Evolutionary conservation across 1,284 basidiomycete species (phyloP).

Genomic region (Phenoliferia sp.): DNA sequence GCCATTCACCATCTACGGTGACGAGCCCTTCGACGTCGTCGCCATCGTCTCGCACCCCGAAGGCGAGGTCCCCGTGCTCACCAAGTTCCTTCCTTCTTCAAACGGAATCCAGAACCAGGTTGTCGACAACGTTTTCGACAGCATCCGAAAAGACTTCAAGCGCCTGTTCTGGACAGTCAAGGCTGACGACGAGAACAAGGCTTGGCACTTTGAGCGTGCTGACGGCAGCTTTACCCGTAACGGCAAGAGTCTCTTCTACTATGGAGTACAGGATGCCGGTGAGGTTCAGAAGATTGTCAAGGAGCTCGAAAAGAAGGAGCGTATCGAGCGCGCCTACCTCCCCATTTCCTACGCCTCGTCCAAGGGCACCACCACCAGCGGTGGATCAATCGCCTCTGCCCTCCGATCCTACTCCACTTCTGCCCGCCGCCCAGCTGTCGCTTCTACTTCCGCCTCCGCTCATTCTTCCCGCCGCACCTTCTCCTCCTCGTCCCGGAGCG

Average conservation of each 20-base stretch:
- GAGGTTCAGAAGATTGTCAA: constrained; percentile 86
- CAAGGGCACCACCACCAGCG: constrained; percentile 39
- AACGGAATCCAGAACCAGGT: constrained; percentile 90
- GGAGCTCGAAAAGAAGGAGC: constrained; percentile 74
- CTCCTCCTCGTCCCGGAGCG: constrained; percentile 44
- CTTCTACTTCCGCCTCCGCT: constrained; percentile 7
- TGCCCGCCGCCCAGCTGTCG: constrained; percentile 46
- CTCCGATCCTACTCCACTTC: constrained; percentile 68
- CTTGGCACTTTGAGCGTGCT: constrained; percentile 98
- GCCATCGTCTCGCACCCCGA: constrained; percentile 90
- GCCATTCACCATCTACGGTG: constrained; percentile 89
- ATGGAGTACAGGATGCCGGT: constrained; percentile 83
- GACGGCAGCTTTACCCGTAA: constrained; percentile 96
- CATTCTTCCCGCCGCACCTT: constrained; percentile 35
- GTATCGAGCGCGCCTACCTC: constrained; percentile 81
- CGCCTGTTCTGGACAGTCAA: constrained; percentile 94
- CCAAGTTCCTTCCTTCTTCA: constrained; percentile 82
- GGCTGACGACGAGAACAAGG: constrained; percentile 88
- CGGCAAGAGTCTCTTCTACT: constrained; percentile 91
- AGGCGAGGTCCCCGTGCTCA: constrained; percentile 85
- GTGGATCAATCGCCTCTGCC: constrained; percentile 39
- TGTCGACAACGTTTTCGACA: constrained; percentile 93
- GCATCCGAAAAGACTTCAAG: constrained; percentile 91
- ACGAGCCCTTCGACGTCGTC: constrained; percentile 92
- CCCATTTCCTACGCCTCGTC: constrained; percentile 71